Percentiles rank a stretch among this genome's conserved stretches.
Evolutionary conservation across 1,284 basidiomycete genomes (phyloP).

Genomic region (Ustilago nuda): DNA sequence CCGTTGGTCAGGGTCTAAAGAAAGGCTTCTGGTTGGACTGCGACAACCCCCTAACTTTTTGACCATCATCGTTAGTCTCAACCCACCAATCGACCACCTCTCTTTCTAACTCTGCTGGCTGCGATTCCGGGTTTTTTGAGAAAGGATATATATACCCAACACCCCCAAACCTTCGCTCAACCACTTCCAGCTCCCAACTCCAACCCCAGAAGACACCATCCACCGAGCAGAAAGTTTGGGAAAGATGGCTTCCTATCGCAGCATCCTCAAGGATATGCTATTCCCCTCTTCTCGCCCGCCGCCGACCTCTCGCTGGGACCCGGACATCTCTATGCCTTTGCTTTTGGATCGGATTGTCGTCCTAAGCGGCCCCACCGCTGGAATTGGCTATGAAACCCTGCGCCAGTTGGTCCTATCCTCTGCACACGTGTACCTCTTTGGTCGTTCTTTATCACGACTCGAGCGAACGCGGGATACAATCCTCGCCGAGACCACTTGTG

Average conservation of each 20-base stretch:
- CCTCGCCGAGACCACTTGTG: constrained; percentile 7
- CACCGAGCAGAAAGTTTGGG: background rate
- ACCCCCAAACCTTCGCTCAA: background rate
- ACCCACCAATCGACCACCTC: no score
- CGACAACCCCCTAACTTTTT: no score
- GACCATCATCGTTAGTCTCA: no score
- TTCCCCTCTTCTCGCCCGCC: constrained; percentile 3
- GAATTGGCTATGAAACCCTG: constrained; percentile 59
- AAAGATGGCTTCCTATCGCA: constrained; percentile 39
- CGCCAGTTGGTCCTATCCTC: constrained; percentile 48
- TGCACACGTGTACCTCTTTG: constrained; percentile 60
- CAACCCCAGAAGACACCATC: background rate
- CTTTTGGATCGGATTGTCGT: constrained; percentile 50
- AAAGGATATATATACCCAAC: no score
- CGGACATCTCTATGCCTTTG: constrained; percentile 20
- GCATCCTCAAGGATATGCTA: constrained; percentile 25
- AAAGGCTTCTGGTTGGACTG: no score
- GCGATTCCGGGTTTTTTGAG: no score
- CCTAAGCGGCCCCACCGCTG: constrained; percentile 63
- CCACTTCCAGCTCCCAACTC: no score
- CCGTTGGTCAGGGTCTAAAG: no score
- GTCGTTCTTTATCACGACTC: constrained; percentile 18
- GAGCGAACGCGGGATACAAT: constrained; percentile 14
- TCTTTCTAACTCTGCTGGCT: no score
- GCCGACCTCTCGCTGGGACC: constrained; percentile 22